Conservation (phyloP, 495 filamentous ascomycete species). For the Aspergillus steynii region DNA sequence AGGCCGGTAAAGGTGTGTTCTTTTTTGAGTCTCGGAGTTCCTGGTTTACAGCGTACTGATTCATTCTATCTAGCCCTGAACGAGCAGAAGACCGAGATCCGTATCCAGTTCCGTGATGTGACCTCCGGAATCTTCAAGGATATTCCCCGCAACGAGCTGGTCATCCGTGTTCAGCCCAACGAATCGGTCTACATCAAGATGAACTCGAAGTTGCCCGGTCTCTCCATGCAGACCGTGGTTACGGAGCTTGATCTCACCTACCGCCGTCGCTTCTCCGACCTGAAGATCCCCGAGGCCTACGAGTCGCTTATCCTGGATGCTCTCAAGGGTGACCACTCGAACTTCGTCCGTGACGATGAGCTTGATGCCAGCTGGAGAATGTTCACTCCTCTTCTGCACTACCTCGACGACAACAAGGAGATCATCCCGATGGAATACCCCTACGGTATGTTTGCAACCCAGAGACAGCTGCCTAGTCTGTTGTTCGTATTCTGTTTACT, state of each 20-base stretch:
- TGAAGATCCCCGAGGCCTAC: slow-evolving; percentile 99
- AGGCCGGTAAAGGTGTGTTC: slow-evolving; percentile 87
- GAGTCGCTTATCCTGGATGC: slow-evolving; percentile 97
- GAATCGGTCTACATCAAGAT: slow-evolving; percentile 99
- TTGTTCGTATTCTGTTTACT: slow-evolving; percentile 4
- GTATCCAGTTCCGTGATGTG: slow-evolving; percentile 99
- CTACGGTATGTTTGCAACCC: slow-evolving; percentile 69
- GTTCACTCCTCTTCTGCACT: slow-evolving; percentile 95
- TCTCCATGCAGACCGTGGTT: slow-evolving; percentile 99
- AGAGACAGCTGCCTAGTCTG: background rate
- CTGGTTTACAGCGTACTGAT: slow-evolving; percentile 9
- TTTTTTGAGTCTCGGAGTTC: background rate
- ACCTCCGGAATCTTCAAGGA: slow-evolving; percentile 99
- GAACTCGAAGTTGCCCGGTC: slow-evolving; percentile 98
- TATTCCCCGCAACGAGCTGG: slow-evolving; percentile 97
- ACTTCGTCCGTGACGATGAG: slow-evolving; percentile 99
- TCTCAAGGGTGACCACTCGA: slow-evolving; percentile 98
- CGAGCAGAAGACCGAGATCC: slow-evolving; percentile 99
- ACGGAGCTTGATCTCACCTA: slow-evolving; percentile 99
- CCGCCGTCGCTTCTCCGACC: slow-evolving; percentile 95
- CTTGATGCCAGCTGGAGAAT: slow-evolving; percentile 98
- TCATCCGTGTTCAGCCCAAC: slow-evolving; percentile 99
- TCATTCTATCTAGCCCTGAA: slow-evolving; percentile 66
- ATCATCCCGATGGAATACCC: slow-evolving; percentile 99
- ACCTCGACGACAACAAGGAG: slow-evolving; percentile 97